Percentiles rank a stretch among this genome's conserved stretches.
phyloP scores from a whole-genome alignment of 768 basidiomycete species.

The Boletus speciosus region DNA sequence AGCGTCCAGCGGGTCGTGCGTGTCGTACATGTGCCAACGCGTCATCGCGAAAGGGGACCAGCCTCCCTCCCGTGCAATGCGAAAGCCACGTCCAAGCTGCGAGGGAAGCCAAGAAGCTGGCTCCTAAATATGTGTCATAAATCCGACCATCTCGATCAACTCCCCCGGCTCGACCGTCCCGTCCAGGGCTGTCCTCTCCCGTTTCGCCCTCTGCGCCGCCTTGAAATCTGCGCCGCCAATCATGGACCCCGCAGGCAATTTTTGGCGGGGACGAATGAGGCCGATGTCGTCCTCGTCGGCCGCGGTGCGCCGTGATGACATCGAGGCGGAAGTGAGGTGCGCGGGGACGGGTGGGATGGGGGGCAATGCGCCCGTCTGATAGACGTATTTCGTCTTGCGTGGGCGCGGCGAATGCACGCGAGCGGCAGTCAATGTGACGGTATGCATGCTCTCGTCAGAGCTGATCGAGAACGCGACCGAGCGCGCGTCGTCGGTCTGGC shows the following conservation, averaged over 20 bases:
- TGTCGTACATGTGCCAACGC: neutral
- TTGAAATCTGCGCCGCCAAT: conserved; percentile 30
- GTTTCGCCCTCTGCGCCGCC: conserved; percentile 26
- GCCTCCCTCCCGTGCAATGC: neutral
- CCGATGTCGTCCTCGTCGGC: conserved; percentile 8
- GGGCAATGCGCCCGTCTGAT: conserved; percentile 21
- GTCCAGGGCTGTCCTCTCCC: conserved; percentile 13
- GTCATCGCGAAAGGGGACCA: neutral
- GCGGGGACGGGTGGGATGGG: conserved; percentile 25
- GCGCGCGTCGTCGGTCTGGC: conserved; percentile 18
- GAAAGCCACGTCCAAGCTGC: neutral
- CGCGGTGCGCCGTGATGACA: neutral
- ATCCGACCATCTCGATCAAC: conserved; percentile 31
- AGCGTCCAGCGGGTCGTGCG: too few relatives aligned
- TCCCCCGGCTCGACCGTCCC: conserved; percentile 16
- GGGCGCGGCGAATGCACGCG: conserved; percentile 17
- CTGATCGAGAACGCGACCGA: conserved; percentile 26
- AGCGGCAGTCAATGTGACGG: conserved; percentile 16
- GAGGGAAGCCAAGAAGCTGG: neutral
- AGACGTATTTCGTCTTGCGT: conserved; percentile 11
- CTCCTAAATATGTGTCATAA: neutral
- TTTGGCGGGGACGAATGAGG: conserved; percentile 19
- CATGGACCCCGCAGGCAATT: conserved; percentile 22
- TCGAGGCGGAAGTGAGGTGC: neutral
- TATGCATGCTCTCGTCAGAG: conserved; percentile 27